Evolutionary conservation across 225 moss, liverwort and hornwort genomes (phyloP), one percentile per base, ranked within the genome.

Genomic region (Sphagnum tenellum): DNA sequence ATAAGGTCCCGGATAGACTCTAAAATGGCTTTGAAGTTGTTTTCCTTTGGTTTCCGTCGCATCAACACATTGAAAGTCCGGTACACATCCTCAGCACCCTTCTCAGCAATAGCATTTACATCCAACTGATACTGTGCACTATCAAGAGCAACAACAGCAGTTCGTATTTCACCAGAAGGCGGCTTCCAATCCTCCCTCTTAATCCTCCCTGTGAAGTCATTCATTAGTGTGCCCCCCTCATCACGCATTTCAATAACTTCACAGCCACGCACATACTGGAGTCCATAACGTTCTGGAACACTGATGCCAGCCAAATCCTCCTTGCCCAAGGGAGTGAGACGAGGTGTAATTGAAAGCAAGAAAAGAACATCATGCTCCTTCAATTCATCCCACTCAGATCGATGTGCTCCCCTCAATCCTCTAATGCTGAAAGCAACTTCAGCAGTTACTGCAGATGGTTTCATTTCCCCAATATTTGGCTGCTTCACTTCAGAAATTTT

Each of bases 121-220:
- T 92, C 91, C 69, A 92, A 72, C 66, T 98, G 98, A 81, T 98
- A 98, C 67, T 98, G 98, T 47, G 93, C 98, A 75, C 85, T 90
- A 71, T 98, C 98, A 55, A 98, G 75, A 61, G 78, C 82, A 29
- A 98, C 83, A 73, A 83, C 81, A 65, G 87, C 90, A 71, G 89
- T 98, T 69, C 98, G 83, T 7, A 87, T 75, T 76, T 98, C 90
- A 10, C 98, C 98, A 73, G 85, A 73, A 59, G 98, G 98, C 9
- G 98, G 98, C 73, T 93, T 98, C 98, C 90, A 90, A 0, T 98
- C 98, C 70, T 98, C 98, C 67, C 93, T 77, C 74, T 98, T 98
- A 12, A 98, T 72, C 62, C 93, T 90, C 55, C 98, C 98, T 58
- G 98, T 74, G 66, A 93, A 98, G 57, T 98, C 98, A 77, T 98